Conservation (phyloP, 345 rosid species). For the Brassica juncea region DNA sequence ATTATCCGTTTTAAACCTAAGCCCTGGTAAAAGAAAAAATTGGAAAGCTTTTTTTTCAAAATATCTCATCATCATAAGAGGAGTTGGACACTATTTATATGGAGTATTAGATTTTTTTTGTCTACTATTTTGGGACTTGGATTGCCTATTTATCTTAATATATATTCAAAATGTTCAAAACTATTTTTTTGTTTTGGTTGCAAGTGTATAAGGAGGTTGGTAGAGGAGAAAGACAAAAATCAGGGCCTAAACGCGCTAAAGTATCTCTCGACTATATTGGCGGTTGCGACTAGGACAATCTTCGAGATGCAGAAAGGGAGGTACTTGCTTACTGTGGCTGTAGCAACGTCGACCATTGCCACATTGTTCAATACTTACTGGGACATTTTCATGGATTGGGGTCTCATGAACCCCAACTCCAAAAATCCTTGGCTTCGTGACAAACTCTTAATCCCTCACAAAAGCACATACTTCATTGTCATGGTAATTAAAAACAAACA, state of each 20-base stretch:
- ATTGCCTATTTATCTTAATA: background rate
- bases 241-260: slow-evolving; percentile 56
- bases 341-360: slow-evolving; percentile 54
- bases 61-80: background rate
- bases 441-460: slow-evolving; percentile 57
- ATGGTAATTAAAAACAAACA: slow-evolving; percentile 49
- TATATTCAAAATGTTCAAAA: background rate
- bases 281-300: slow-evolving; percentile 52
- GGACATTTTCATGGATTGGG: slow-evolving; percentile 83
- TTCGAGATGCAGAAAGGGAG: slow-evolving; percentile 39
- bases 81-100: background rate
- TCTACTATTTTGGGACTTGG: background rate
- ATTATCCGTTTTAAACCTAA: background rate
- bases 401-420: slow-evolving; percentile 59
- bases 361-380: slow-evolving; percentile 58
- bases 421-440: slow-evolving; percentile 83
- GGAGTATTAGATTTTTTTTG: background rate
- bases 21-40: too few relatives aligned
- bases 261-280: slow-evolving; percentile 62
- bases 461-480: slow-evolving; percentile 62
- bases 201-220: slow-evolving; percentile 66
- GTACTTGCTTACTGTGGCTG: slow-evolving; percentile 52
- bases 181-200: background rate
- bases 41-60: background rate
- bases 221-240: slow-evolving; percentile 54